Evolutionary conservation across 345 rosid genomes (phyloP).

Genomic region (Bruguiera gymnorhiza): DNA sequence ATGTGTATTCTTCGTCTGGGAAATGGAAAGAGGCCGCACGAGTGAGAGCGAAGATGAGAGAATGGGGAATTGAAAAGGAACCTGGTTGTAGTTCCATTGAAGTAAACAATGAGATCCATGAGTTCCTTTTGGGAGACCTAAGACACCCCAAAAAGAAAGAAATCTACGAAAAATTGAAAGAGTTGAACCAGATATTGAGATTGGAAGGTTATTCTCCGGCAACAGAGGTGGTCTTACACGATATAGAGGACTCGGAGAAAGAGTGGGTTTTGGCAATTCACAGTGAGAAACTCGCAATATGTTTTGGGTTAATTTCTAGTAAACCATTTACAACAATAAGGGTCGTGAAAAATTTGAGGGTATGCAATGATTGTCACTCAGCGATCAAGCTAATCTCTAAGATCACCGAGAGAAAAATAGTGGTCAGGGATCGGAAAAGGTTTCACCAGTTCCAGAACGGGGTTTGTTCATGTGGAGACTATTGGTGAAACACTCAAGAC

Average conservation of each 20-base stretch:
- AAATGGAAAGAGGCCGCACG: constrained; percentile 57
- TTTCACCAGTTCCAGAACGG: constrained; percentile 42
- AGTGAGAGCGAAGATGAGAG: constrained; percentile 54
- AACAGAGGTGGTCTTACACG: constrained; percentile 33
- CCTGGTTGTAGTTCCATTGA: constrained; percentile 69
- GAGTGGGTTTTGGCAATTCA: constrained; percentile 35
- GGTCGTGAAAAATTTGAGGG: constrained; percentile 37
- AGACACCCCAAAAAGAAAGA: constrained; percentile 46
- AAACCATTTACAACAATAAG: constrained; percentile 29
- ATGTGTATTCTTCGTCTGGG: constrained; percentile 48
- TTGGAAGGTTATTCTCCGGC: constrained; percentile 37
- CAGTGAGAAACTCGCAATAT: constrained; percentile 42
- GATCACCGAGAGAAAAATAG: constrained; percentile 33
- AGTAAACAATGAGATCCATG: constrained; percentile 49
- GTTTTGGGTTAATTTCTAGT: constrained; percentile 39
- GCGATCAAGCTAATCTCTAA: constrained; percentile 35
- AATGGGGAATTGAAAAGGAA: constrained; percentile 50
- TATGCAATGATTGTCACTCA: constrained; percentile 40
- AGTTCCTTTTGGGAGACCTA: constrained; percentile 51
- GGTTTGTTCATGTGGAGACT: constrained; percentile 38
- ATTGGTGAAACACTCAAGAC: constrained; percentile 22
- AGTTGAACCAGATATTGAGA: constrained; percentile 37
- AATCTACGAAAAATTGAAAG: constrained; percentile 53
- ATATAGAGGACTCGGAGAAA: constrained; percentile 38
- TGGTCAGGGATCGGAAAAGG: constrained; percentile 40